Conservation (phyloP, 805 yeast species). For the Starmerella khaoyaiensis region DNA sequence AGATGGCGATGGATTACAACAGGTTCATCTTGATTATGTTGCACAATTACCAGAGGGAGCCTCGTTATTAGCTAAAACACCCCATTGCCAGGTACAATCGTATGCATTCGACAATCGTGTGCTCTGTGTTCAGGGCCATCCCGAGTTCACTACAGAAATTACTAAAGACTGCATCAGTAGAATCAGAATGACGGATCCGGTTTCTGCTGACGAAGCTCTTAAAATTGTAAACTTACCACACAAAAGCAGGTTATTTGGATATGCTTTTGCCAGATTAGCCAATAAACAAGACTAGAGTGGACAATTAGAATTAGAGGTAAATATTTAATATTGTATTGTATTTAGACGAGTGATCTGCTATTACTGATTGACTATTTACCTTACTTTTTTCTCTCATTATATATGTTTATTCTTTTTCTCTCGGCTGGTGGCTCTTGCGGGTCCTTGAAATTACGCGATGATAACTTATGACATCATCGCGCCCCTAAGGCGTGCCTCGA, state of each 20-base stretch:
- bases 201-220: background rate
- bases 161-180: constrained; percentile 16
- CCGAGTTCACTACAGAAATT: constrained; percentile 46
- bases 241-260: constrained; percentile 1
- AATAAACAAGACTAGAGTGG: background rate
- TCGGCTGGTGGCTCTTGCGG: no score
- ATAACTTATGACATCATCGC: no score
- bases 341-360: no score
- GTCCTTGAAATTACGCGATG: no score
- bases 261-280: constrained; percentile 6
- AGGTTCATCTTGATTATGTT: constrained; percentile 49
- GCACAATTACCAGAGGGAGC: constrained; percentile 32
- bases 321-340: no score
- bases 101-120: constrained; percentile 20
- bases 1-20: constrained; percentile 30
- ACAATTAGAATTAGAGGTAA: background rate
- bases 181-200: background rate
- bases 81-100: constrained; percentile 54
- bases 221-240: background rate
- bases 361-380: no score
- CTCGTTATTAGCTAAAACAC: constrained; percentile 41
- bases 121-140: constrained; percentile 79
- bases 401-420: no score
- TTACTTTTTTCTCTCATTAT: no score
- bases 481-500: no score